These are phyloP conservation scores for Boletellus ananiceps DNA, from an alignment of 768 basidiomycete genomes.

Conservation along the genomic window DNA sequence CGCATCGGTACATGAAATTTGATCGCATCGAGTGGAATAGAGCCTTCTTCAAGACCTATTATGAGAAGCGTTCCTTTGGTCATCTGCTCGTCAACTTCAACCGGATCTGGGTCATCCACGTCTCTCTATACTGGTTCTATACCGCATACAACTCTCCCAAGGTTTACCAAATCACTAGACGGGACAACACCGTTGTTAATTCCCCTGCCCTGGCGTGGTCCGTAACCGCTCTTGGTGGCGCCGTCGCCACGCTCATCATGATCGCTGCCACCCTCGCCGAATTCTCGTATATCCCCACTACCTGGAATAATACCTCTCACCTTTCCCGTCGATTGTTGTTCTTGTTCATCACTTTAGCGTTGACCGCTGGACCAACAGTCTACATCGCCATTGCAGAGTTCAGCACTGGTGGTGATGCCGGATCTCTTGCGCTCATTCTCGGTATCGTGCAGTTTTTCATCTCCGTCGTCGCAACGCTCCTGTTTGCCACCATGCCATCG, in stretches of 20 bases:
- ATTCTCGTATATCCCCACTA: slow-evolving; percentile 96
- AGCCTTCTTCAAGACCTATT: slow-evolving; percentile 99
- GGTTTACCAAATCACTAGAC: slow-evolving; percentile 56
- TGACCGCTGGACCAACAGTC: slow-evolving; percentile 91
- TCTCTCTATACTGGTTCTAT: slow-evolving; percentile 94
- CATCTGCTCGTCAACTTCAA: slow-evolving; percentile 99
- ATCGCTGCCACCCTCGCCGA: slow-evolving; percentile 90
- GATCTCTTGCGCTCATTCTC: slow-evolving; percentile 81
- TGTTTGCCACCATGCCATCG: slow-evolving; percentile 90
- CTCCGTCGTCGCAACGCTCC: slow-evolving; percentile 76
- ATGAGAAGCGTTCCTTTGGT: slow-evolving; percentile 93
- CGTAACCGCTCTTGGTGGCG: slow-evolving; percentile 90
- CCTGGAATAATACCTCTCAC: slow-evolving; percentile 98
- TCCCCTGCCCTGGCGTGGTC: slow-evolving; percentile 87
- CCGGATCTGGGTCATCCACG: slow-evolving; percentile 97
- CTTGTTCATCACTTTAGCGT: slow-evolving; percentile 81
- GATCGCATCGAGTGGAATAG: slow-evolving; percentile 95
- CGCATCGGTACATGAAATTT: slow-evolving; percentile 95
- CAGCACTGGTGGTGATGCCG: slow-evolving; percentile 49
- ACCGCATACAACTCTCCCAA: slow-evolving; percentile 90
- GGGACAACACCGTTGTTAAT: slow-evolving; percentile 41
- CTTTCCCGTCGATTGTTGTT: slow-evolving; percentile 88
- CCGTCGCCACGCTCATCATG: slow-evolving; percentile 96
- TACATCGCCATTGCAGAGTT: slow-evolving; percentile 87
- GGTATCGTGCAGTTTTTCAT: slow-evolving; percentile 97